A percentile compares a stretch with the other conserved stretches of the same genome.
phyloP scores from a whole-genome alignment of 805 yeast genomes.

The Hanseniaspora taiwanica region DNA sequence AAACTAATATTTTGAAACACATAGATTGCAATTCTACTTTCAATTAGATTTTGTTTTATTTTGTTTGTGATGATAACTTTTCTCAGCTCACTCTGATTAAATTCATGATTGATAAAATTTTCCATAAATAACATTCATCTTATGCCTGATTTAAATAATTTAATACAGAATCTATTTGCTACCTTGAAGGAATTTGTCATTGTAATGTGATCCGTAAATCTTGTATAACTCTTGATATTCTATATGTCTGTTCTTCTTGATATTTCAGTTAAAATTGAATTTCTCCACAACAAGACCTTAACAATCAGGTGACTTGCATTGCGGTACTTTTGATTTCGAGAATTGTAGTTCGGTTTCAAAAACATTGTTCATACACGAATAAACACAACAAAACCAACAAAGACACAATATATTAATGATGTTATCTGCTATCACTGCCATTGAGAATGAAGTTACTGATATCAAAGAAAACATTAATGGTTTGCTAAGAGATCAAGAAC shows the following conservation, averaged over 20 bases:
- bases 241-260: no score
- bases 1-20: no score
- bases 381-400: neutral
- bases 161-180: neutral
- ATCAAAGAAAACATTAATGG: neutral
- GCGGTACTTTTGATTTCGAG: no score
- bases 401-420: neutral
- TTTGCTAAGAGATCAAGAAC: neutral
- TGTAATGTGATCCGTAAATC: no score
- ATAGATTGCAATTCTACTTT: neutral
- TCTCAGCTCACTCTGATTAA: slow-evolving; percentile 1
- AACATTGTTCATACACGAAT: no score
- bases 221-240: no score
- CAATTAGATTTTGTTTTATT: neutral
- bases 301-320: no score
- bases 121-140: neutral
- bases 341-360: no score
- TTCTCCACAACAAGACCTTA: no score
- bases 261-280: no score
- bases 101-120: neutral
- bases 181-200: neutral
- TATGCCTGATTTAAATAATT: neutral
- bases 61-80: slow-evolving; percentile 1
- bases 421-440: neutral
- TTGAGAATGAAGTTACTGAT: neutral